phyloP scores from a whole-genome alignment of 2,329 filamentous ascomycete genomes.

The Chrysosporium keratinophilum region DNA sequence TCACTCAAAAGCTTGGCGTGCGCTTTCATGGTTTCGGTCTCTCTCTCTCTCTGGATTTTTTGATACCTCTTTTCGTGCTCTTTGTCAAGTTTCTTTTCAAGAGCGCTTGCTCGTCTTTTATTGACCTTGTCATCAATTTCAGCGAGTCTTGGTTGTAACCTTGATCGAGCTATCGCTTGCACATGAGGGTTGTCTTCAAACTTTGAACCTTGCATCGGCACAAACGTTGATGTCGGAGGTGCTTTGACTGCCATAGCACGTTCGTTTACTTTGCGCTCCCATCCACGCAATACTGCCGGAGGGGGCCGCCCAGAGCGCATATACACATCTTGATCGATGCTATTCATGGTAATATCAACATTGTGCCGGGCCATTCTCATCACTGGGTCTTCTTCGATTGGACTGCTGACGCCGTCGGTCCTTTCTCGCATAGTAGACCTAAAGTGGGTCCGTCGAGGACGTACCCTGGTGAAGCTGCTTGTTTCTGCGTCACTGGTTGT shows the following conservation, averaged over 20 bases:
- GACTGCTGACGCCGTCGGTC: background rate
- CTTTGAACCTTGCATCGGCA: slow-evolving; percentile 1
- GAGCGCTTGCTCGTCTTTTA: background rate
- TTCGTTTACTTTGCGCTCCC: slow-evolving; percentile 12
- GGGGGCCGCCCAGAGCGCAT: slow-evolving; percentile 25
- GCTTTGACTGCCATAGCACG: slow-evolving; percentile 5
- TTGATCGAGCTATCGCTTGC: slow-evolving; percentile 56
- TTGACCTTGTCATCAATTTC: slow-evolving; percentile 11
- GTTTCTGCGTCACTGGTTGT: slow-evolving; percentile 44
- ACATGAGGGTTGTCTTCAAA: slow-evolving; percentile 42
- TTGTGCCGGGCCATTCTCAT: slow-evolving; percentile 6
- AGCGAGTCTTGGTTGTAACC: slow-evolving; percentile 10
- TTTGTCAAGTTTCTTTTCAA: slow-evolving; percentile 12
- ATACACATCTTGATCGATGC: slow-evolving; percentile 8
- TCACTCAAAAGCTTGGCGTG: slow-evolving; percentile 8
- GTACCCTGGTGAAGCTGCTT: slow-evolving; percentile 24
- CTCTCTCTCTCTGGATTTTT: slow-evolving; percentile 1
- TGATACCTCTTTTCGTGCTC: slow-evolving; percentile 1
- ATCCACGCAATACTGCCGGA: slow-evolving; percentile 12
- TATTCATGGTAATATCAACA: slow-evolving; percentile 2
- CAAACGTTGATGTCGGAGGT: slow-evolving; percentile 5
- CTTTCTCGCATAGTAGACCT: background rate
- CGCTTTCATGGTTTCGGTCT: slow-evolving; percentile 8
- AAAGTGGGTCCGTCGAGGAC: background rate
- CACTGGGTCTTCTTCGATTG: slow-evolving; percentile 49